Conservation (phyloP, 495 filamentous ascomycete species). For the Aspergillus carlsbadensis region DNA sequence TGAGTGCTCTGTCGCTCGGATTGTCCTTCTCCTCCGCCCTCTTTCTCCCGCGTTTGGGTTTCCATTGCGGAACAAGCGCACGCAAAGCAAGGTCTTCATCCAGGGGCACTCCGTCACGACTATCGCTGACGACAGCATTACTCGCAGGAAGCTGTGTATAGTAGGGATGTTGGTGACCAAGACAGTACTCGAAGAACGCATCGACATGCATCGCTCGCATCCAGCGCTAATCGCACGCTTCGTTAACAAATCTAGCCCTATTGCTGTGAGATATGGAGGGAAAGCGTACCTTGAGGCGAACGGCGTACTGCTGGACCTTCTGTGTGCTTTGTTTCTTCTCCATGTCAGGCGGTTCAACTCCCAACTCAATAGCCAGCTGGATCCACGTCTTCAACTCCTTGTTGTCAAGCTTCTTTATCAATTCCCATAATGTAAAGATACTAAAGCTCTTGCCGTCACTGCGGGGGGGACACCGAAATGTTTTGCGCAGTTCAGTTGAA, state of each 20-base stretch:
- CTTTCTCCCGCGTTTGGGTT: slow-evolving; percentile 84
- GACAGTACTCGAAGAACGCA: slow-evolving; percentile 91
- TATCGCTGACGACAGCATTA: slow-evolving; percentile 59
- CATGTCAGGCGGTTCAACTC: slow-evolving; percentile 81
- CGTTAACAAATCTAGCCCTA: slow-evolving; percentile 12
- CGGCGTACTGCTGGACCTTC: slow-evolving; percentile 97
- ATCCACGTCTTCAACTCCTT: slow-evolving; percentile 98
- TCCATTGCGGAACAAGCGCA: slow-evolving; percentile 84
- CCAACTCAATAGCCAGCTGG: slow-evolving; percentile 81
- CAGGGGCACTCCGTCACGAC: slow-evolving; percentile 80
- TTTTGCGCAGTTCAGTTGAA: slow-evolving; percentile 70
- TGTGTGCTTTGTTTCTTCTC: slow-evolving; percentile 91
- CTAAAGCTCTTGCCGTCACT: slow-evolving; percentile 93
- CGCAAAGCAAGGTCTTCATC: slow-evolving; percentile 93
- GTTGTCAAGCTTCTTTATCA: slow-evolving; percentile 77
- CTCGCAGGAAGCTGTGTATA: slow-evolving; percentile 75
- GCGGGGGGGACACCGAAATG: slow-evolving; percentile 81
- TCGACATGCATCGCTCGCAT: slow-evolving; percentile 98
- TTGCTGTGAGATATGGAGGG: not conserved
- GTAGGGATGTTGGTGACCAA: slow-evolving; percentile 77
- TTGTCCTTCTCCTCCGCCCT: slow-evolving; percentile 75
- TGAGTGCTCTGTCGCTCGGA: slow-evolving; percentile 51
- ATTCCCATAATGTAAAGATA: slow-evolving; percentile 74
- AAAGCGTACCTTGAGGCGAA: slow-evolving; percentile 76
- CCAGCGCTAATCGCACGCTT: slow-evolving; percentile 65